Base-by-base conservation (phyloP, 176 grass and related monocot genomes). In the Avena insularis region DNA sequence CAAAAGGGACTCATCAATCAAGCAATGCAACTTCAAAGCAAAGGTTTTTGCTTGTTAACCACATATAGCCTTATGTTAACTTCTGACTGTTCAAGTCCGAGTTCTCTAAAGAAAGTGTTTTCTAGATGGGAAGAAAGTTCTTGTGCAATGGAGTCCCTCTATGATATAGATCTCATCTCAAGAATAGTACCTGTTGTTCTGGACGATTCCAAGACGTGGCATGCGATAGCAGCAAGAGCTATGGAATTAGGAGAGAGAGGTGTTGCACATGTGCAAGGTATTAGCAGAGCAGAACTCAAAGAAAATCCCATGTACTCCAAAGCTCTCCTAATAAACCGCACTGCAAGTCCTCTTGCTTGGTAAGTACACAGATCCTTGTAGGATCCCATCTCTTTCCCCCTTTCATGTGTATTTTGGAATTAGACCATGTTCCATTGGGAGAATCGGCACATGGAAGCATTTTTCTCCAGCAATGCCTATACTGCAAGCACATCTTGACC, bases 331-430 rank as follows among this genome's bases (percentile, higher is more conserved):
- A 93, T 99, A 87, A 99, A 99, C 82, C 94, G 92, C 83, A 94
- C 97, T 43, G 90, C 94, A 84, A 96, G 82, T 75, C 92, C 94
- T 90, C 92, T 96, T 86, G 82, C 97, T 85, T 99, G 97, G 97
- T 99, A 90, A 93, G 90, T 56, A 53, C 77, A 51, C 20, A 19
- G 62, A 19, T 25, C 75, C 12, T 60, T 59, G 61, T 64, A 64
- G 61, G 61, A 64, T 64, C 61, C 23, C 13, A 67, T 13, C 27
- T 66, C 25, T 65, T 66, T 14, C 25, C 63, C 61, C 21, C 9
- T 35, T 83, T 90, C 11, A 31, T 68, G n/a, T 61, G 31, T 55
- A 85, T 75, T 56, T 56, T 56, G 15, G 54, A 56, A 19, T 56
- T 17, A 56, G 54, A 56, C 54, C 54, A 74, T 89, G 77, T 72